Evolutionary conservation across 2,329 filamentous ascomycete genomes (phyloP).

Genomic region (Alternaria longipes): DNA sequence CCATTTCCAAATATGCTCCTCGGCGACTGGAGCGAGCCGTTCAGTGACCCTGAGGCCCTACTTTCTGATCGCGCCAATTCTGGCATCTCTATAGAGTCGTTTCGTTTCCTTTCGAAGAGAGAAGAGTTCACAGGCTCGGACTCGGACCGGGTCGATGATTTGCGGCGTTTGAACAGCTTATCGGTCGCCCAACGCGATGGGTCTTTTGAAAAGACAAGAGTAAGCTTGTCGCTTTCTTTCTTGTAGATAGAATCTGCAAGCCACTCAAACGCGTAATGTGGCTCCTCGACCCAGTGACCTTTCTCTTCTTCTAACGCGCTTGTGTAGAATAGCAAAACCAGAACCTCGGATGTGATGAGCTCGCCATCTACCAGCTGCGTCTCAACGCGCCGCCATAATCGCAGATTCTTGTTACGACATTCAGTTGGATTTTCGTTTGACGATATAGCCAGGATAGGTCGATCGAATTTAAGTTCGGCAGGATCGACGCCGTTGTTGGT

Average conservation of each 20-base stretch:
- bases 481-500: constrained; percentile 42
- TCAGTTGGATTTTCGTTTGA: constrained; percentile 42
- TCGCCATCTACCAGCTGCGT: constrained; percentile 25
- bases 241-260: constrained; percentile 35
- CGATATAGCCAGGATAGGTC: constrained; percentile 33
- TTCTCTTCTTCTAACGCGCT: constrained; percentile 40
- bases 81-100: constrained; percentile 21
- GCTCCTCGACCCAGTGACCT: constrained; percentile 48
- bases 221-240: constrained; percentile 35
- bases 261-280: constrained; percentile 45
- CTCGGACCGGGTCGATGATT: constrained; percentile 22
- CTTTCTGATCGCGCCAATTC: constrained; percentile 21
- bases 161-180: constrained; percentile 37
- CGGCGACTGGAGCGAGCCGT: constrained; percentile 21
- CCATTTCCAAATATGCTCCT: constrained; percentile 19
- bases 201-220: constrained; percentile 42
- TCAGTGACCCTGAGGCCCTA: constrained; percentile 23
- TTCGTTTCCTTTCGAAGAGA: constrained; percentile 12
- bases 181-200: constrained; percentile 36
- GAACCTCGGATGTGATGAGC: constrained; percentile 26
- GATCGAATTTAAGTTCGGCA: constrained; percentile 41
- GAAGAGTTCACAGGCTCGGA: constrained; percentile 7
- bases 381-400: constrained; percentile 40
- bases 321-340: constrained; percentile 44
- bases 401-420: constrained; percentile 42